Base-by-base conservation (phyloP, 768 basidiomycete species). In the Auriscalpium vulgare region DNA sequence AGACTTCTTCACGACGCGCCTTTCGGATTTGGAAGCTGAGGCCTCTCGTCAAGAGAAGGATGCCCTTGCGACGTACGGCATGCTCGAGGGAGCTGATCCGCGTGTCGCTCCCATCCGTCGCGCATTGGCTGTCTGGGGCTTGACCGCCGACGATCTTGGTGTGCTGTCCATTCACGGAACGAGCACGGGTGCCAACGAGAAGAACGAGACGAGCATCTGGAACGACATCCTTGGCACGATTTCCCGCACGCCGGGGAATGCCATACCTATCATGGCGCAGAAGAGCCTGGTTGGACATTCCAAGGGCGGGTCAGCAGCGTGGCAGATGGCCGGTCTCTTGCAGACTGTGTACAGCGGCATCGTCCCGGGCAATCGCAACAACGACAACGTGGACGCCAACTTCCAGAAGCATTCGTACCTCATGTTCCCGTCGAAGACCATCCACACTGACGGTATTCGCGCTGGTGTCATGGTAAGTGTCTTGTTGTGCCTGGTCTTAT, bases 221-320 rank as follows among this genome's bases (percentile, higher is more conserved):
- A 94, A 98, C 69, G 85, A 92, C 57, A 86, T 97, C 68, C 88
- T 99, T 73, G 83, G 80, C n/a, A 81, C 83, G 45, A 85, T 97
- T 61, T 83, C 84, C 43, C 91, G 97, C 59, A 91, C 92, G 8
- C 83, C 85, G 40, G 95, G 97, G 53, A 98, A 98, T 69, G 94
- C 95, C n/a, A 86, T 95, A 48, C 97, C 97, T 5, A 85, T 97
- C 66, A 88, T 98, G 71, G 93, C 97, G 2, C 97, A 98, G 72
- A 99, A 99, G 81, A 92, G 88, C 69, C 78, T 99, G 50, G 87
- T 95, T 35, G 97, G 97, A 58, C 95, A 99, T 68, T 87, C 95
- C 10, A 99, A 99, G 78, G 97, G 97, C 70, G 97, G 95, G 58
- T 91, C 97, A n/a, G 95, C 95, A 54, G 90, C 94, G 2, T 97